Conservation (phyloP, 1,284 basidiomycete species). For the Rhodotorula mucilaginosa region DNA sequence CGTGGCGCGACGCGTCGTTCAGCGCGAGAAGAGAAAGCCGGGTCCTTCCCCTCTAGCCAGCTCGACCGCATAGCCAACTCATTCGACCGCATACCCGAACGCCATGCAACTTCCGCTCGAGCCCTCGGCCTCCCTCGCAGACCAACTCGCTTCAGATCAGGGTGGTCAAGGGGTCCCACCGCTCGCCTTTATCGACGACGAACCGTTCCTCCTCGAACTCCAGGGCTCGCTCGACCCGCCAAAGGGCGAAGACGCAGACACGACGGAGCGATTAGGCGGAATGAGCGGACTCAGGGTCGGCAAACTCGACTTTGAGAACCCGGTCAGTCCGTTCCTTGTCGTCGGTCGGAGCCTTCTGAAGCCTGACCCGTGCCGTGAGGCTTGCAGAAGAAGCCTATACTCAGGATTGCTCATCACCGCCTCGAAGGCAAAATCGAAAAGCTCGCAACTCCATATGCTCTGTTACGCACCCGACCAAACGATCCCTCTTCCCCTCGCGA, state of each 20-base stretch:
- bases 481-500: background rate
- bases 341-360: background rate
- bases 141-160: background rate
- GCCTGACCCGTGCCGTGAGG: too few species aligned
- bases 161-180: constrained; percentile 17
- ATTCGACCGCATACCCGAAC: background rate
- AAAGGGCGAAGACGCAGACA: constrained; percentile 1
- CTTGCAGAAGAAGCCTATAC: constrained; percentile 39
- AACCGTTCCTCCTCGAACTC: constrained; percentile 43
- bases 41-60: background rate
- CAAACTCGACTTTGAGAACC: constrained; percentile 41
- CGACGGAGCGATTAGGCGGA: background rate
- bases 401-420: constrained; percentile 43
- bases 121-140: background rate
- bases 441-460: constrained; percentile 39
- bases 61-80: background rate
- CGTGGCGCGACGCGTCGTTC: background rate
- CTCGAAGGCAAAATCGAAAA: constrained; percentile 42
- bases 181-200: constrained; percentile 36
- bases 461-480: constrained; percentile 34
- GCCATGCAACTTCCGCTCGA: constrained; percentile 13
- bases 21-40: too few species aligned
- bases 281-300: constrained; percentile 37
- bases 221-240: constrained; percentile 42
- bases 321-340: constrained; percentile 22